Base-by-base conservation (phyloP, 345 rosid species). In the Cardiospermum halicacabum region DNA sequence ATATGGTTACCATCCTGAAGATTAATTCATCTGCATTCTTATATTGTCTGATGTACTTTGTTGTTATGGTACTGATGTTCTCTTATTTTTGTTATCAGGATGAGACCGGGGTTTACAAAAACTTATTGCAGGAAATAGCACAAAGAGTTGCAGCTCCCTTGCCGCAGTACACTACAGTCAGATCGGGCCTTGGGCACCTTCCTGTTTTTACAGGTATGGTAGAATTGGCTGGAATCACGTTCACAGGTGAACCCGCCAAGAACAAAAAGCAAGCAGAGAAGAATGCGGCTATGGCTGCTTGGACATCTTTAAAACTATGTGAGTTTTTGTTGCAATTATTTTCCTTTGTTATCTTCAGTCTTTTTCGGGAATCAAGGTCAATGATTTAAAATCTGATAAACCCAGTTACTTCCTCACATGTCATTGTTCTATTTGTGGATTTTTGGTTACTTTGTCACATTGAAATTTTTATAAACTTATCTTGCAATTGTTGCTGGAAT, bases 41-140 rank as follows among this genome's bases (percentile, higher is more conserved):
- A 1, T 32, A 45, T 53, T 31, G 25, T 25, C 11, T 47, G 47
- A 37, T 37, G 37, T 3, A 15, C 48, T 50, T 62, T 42, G n/a
- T 39, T 62, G 39, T 34, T 25, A 50, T 53, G 68, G 39, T 64
- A 64, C 66, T 78, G 62, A 68, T 71, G 42, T 34, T 36, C n/a
- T n/a, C n/a, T 27, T 45, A 69, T 64, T 25, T n/a, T 19, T 56
- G 7, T 61, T 48, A 54, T 75, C 70, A 94, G 99, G 99, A 94
- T 82, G 99, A 94, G 89, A 94, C 99, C 0, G 99, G 99, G 55
- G 97, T 94, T 66, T 94, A 94, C 77, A 94, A 94, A 82, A 94
- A 94, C 74, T 84, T 94, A 21, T 74, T 94, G 69, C 99, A 94
- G 75, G 99, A 94, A 68, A 94, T 94, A 70, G 89, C 99, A 56